Percentiles rank a stretch among this genome's conserved stretches.
These are phyloP conservation scores for Plantago lanceolata DNA, from an alignment of 305 asterid species.

Conservation along the genomic window DNA sequence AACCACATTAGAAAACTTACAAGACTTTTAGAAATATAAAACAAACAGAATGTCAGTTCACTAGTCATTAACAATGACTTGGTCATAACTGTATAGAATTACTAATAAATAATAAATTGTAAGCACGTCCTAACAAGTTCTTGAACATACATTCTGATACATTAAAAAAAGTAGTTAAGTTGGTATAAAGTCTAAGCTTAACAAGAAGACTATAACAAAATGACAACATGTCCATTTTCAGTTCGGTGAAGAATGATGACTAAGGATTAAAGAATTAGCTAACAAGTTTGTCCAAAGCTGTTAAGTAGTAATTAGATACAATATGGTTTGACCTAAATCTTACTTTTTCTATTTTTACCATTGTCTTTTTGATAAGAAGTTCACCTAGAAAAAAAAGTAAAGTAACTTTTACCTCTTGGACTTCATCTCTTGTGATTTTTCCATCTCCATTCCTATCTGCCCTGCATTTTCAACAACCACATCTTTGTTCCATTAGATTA, in stretches of 20 bases:
- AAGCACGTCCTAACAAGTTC: too few species aligned
- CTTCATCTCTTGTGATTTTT: slow-evolving; percentile 81
- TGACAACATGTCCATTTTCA: slow-evolving; percentile 17
- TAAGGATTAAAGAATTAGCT: slow-evolving; percentile 1
- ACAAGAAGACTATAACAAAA: slow-evolving; percentile 5
- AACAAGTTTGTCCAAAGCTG: not conserved
- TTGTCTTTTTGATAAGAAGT: slow-evolving; percentile 15
- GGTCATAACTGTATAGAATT: slow-evolving; percentile 6
- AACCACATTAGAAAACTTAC: slow-evolving; percentile 18
- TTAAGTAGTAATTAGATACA: slow-evolving; percentile 26
- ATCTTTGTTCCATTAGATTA: not conserved
- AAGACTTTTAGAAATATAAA: too few species aligned
- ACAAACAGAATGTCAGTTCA: not conserved
- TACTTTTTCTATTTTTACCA: not conserved
- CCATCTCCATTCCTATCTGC: slow-evolving; percentile 89
- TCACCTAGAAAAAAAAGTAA: slow-evolving; percentile 17
- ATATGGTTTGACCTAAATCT: slow-evolving; percentile 39
- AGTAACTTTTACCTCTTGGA: slow-evolving; percentile 57
- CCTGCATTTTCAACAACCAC: slow-evolving; percentile 37
- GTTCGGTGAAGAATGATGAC: slow-evolving; percentile 28
- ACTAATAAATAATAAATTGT: slow-evolving; percentile 1
- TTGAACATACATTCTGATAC: too few species aligned
- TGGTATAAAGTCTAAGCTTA: not conserved
- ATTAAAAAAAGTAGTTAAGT: not conserved
- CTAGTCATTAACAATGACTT: slow-evolving; percentile 25